These are phyloP conservation scores for Paspalum notatum DNA, from an alignment of 176 grass and related monocot genomes.

Conservation along the genomic window DNA sequence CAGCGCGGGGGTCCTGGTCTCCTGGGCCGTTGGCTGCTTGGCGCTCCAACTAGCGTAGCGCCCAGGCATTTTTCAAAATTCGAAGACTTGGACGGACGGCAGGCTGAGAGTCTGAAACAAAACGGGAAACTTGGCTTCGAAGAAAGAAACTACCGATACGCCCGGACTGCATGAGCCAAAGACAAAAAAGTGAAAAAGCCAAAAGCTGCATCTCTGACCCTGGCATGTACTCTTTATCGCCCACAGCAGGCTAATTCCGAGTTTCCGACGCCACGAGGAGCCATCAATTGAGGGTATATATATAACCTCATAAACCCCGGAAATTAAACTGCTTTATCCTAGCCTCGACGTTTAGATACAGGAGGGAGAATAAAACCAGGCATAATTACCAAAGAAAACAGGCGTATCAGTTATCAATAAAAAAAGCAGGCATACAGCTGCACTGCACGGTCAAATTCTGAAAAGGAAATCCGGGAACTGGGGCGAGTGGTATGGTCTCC, in stretches of 20 bases:
- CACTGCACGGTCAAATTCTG: too few species aligned
- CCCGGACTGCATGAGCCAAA: background rate
- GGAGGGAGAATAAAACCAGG: background rate
- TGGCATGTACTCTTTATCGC: background rate
- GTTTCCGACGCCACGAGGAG: background rate
- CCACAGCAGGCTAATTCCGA: background rate
- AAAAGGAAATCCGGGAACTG: slow-evolving; percentile 42
- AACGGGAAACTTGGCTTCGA: slow-evolving; percentile 18
- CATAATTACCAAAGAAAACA: background rate
- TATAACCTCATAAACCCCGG: background rate
- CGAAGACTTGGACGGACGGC: background rate
- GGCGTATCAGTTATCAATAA: too few species aligned
- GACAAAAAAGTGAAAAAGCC: slow-evolving; percentile 18
- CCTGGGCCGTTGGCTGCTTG: background rate
- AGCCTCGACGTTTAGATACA: background rate
- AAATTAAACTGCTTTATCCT: background rate
- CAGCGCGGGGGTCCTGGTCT: background rate
- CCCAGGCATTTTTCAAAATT: slow-evolving; percentile 20
- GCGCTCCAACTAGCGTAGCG: background rate
- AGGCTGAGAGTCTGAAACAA: background rate
- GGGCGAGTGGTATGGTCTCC: slow-evolving; percentile 26
- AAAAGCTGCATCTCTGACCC: slow-evolving; percentile 26
- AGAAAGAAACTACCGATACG: slow-evolving; percentile 23
- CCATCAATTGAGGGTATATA: background rate
- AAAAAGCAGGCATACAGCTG: background rate